Base-by-base conservation (phyloP, 257 asterid species). In the Solanum boliviense region DNA sequence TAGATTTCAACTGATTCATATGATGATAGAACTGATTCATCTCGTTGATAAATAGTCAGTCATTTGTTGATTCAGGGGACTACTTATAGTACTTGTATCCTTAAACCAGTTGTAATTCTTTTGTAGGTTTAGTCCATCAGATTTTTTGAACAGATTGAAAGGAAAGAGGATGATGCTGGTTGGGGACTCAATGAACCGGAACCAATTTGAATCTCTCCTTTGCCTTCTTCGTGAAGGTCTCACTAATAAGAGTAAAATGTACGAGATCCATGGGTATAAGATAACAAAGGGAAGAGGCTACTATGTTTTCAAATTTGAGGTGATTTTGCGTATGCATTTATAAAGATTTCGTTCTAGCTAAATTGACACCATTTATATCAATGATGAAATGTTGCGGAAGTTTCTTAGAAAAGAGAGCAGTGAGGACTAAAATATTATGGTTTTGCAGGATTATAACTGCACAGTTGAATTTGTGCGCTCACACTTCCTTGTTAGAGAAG, bases 161-260 rank as follows among this genome's bases (percentile, higher is more conserved):
- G 98, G 99, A 86, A 95, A 93, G 93, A 94, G 92, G 92, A 93
- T 97, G 90, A 91, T 96, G 98, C 95, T 96, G 71, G 98, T 95
- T 21, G 99, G 99, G 72, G 99, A 97, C 92, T 97, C 99, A 44
- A 95, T 97, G 99, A 97, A 97, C 89, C 93, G 99, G 56, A 96
- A 96, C 92, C 99, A 96, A 91, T 97, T 96, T 76, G 99, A 97
- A 89, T 97, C 99, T 38, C 95, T 97, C 71, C 94, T 96, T 65
- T 97, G 99, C 92, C 94, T 97, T 86, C 82, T 97, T 44, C 94
- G 95, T 16, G 98, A 95, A 92, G 98, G 91, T 34, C 91, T 97
- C 25, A 67, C 91, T 5, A 92, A 97, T 88, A 96, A 96, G 92
- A 95, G 93, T 94, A 96, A 90, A 91, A 97, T 97, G 98, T 92